Evolutionary conservation across 305 asterid genomes (phyloP).

Genomic region (Fraxinus ornus): DNA sequence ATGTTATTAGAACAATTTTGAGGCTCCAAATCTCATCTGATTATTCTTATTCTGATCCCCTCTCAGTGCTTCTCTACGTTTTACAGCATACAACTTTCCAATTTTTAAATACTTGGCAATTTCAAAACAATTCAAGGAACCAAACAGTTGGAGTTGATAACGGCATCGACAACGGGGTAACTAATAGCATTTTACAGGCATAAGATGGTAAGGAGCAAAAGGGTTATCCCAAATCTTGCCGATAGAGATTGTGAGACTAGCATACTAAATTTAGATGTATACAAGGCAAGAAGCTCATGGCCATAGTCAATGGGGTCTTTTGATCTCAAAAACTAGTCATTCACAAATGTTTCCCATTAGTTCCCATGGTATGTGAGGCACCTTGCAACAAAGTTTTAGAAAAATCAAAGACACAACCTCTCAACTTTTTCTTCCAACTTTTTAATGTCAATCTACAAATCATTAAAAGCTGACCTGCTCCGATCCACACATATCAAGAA

Average conservation of each 20-base stretch:
- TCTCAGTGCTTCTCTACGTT: background rate
- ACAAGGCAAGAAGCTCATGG: background rate
- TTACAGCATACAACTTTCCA: background rate
- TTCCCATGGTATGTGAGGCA: background rate
- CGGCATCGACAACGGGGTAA: background rate
- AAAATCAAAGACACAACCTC: background rate
- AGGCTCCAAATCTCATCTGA: background rate
- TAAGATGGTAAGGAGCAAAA: background rate
- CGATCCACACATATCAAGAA: conserved; percentile 56
- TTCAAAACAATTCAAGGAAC: background rate
- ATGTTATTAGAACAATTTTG: background rate
- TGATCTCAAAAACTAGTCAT: background rate
- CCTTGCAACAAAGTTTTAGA: background rate
- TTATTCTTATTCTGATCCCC: background rate
- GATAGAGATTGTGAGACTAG: background rate
- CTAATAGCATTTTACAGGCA: background rate
- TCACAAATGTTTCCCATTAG: background rate
- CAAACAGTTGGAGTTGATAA: background rate
- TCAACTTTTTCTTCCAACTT: background rate
- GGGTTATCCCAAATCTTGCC: background rate
- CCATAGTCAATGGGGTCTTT: background rate
- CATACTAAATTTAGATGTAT: background rate
- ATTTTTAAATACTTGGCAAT: background rate
- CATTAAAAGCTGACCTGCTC: conserved; percentile 44
- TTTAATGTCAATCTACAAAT: background rate